These are phyloP conservation scores for Cyanidioschyzon merolae DNA, from an alignment of 23 red algal species.

Conservation along the genomic window DNA sequence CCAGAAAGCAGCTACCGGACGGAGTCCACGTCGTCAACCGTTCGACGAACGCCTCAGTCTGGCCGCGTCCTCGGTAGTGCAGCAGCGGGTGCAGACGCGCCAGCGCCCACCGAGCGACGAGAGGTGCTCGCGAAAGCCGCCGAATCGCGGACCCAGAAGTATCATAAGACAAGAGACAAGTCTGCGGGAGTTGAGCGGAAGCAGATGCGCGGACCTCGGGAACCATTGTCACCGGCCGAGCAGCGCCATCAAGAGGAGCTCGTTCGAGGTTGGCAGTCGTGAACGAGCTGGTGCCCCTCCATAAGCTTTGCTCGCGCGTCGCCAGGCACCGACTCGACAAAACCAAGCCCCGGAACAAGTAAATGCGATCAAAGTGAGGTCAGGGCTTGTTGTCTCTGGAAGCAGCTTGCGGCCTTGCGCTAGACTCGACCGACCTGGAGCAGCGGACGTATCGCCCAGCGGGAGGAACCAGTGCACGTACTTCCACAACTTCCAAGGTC, in stretches of 20 bases:
- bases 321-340: neutral
- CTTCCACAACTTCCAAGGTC: too few species aligned
- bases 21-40: neutral
- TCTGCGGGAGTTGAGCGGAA: neutral
- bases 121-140: neutral
- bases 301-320: too few species aligned
- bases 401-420: neutral
- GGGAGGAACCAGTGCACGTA: too few species aligned
- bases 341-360: neutral
- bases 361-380: neutral
- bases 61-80: neutral
- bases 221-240: neutral
- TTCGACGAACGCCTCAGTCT: neutral
- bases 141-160: neutral
- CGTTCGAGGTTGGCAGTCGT: conserved; percentile 8
- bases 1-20: neutral
- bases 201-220: neutral
- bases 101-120: neutral
- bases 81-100: neutral
- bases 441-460: too few species aligned
- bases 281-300: neutral
- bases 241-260: neutral
- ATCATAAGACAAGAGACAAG: neutral
- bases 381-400: neutral
- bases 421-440: neutral